Conservation (phyloP, 371 early-diverging fungal genomes). For the Syncephalastrum racemosum region DNA sequence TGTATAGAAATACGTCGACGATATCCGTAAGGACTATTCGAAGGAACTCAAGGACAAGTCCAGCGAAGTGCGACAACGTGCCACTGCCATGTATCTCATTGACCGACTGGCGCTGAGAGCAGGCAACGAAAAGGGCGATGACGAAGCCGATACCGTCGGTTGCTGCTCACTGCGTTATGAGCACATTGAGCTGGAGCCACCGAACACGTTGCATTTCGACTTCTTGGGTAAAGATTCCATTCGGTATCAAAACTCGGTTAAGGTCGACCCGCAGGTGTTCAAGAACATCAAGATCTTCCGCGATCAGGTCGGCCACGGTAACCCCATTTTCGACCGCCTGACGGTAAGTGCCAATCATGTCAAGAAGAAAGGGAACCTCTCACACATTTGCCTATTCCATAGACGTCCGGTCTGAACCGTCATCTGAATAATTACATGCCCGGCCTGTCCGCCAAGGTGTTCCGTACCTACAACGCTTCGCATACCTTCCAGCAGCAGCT, state of each 20-base stretch:
- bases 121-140: conserved; percentile 97
- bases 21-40: conserved; percentile 79
- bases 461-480: conserved; percentile 98
- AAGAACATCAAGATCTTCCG: conserved; percentile 91
- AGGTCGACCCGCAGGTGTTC: conserved; percentile 85
- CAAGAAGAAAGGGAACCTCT: background rate
- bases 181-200: conserved; percentile 81
- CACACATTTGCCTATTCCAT: background rate
- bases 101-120: conserved; percentile 95
- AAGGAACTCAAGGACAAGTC: conserved; percentile 74
- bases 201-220: conserved; percentile 85
- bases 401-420: conserved; percentile 83
- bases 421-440: conserved; percentile 83
- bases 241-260: conserved; percentile 86
- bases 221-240: conserved; percentile 98
- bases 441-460: conserved; percentile 97
- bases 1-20: conserved; percentile 62
- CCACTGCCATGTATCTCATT: conserved; percentile 95
- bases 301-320: conserved; percentile 64
- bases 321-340: conserved; percentile 88
- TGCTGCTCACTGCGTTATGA: conserved; percentile 96
- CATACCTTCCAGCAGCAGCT: conserved; percentile 91
- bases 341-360: conserved; percentile 52
- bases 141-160: conserved; percentile 98
- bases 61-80: conserved; percentile 85